Conservation (phyloP, 2,329 filamentous ascomycete genomes). For the Juglanconis sp. region DNA sequence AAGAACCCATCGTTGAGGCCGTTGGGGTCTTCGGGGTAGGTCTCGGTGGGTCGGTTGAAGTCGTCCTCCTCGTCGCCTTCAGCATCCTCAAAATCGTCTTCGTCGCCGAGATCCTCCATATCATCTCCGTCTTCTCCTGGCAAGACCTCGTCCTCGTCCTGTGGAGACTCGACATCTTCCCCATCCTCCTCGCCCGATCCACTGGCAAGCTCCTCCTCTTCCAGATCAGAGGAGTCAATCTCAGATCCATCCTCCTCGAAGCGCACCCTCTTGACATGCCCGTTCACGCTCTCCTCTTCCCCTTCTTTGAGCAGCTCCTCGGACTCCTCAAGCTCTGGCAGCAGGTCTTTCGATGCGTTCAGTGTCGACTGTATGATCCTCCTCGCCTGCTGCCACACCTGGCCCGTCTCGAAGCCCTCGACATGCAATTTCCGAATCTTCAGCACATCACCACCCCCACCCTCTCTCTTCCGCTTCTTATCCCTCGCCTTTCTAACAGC, state of each 20-base stretch:
- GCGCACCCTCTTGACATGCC: conserved; percentile 26
- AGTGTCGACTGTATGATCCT: conserved; percentile 66
- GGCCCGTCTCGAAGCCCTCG: conserved; percentile 80
- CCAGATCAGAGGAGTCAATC: conserved; percentile 20
- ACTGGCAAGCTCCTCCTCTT: conserved; percentile 13
- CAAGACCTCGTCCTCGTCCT: conserved; percentile 23
- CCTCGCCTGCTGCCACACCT: conserved; percentile 92
- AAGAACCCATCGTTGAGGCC: conserved; percentile 98
- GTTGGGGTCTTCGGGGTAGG: conserved; percentile 69
- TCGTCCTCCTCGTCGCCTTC: conserved; percentile 40
- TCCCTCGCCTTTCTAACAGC: conserved; percentile 60
- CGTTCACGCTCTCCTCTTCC: conserved; percentile 20
- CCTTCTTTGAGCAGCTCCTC: conserved; percentile 18
- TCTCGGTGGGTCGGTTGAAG: conserved; percentile 47
- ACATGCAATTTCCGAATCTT: conserved; percentile 81
- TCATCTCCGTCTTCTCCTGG: conserved; percentile 29
- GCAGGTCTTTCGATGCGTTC: conserved; percentile 43
- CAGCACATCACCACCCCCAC: conserved; percentile 51
- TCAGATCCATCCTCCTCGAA: conserved; percentile 39
- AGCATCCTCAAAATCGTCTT: conserved; percentile 29
- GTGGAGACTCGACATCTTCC: conserved; percentile 28
- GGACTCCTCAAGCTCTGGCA: conserved; percentile 48
- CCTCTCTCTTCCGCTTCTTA: conserved; percentile 72
- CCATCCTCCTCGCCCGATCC: conserved; percentile 33
- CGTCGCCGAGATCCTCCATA: conserved; percentile 27